Evolutionary conservation across 2,329 filamentous ascomycete genomes (phyloP).

Genomic region (Trichophyton mentagrophytes): DNA sequence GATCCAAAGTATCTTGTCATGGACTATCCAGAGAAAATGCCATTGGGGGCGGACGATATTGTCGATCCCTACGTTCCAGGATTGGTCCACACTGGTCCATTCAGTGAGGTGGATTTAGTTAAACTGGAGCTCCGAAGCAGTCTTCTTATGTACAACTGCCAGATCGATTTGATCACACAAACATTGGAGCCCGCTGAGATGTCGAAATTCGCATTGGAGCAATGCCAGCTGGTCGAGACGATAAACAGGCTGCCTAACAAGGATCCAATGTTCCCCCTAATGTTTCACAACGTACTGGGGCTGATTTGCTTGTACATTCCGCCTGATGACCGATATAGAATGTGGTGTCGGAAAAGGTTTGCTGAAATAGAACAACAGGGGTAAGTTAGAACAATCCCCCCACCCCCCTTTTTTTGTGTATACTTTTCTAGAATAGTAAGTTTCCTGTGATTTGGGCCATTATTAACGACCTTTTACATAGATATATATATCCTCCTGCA

Average conservation of each 20-base stretch:
- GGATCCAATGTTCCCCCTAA: constrained; percentile 57
- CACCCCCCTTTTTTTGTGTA: too few species aligned
- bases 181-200: constrained; percentile 43
- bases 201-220: constrained; percentile 50
- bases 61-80: constrained; percentile 60
- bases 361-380: constrained; percentile 65
- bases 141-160: constrained; percentile 66
- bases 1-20: constrained; percentile 51
- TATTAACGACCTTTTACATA: constrained; percentile 25
- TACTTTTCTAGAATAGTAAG: too few species aligned
- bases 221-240: constrained; percentile 68
- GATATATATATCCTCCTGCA: constrained; percentile 68
- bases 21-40: constrained; percentile 45
- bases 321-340: constrained; percentile 55
- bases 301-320: constrained; percentile 72
- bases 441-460: too few species aligned
- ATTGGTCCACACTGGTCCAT: constrained; percentile 54
- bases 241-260: constrained; percentile 59
- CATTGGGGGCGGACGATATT: constrained; percentile 50
- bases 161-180: constrained; percentile 48
- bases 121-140: constrained; percentile 67
- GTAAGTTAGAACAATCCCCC: constrained; percentile 42
- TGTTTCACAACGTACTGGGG: constrained; percentile 62
- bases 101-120: constrained; percentile 64
- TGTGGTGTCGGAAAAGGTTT: constrained; percentile 71